Base-by-base conservation (phyloP, 495 filamentous ascomycete genomes). In the Aspergillus ellipticus region DNA sequence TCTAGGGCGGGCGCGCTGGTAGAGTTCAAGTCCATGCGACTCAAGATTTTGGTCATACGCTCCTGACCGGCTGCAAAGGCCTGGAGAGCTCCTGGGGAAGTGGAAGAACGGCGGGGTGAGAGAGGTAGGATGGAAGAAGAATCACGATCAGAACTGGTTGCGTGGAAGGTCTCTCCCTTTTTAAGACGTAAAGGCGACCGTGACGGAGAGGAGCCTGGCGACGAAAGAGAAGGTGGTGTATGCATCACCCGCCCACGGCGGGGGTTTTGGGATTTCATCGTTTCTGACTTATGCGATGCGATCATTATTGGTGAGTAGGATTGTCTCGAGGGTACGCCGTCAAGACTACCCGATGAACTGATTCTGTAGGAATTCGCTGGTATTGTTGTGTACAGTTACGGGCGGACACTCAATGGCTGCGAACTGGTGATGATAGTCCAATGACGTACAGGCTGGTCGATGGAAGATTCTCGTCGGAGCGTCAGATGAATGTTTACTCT, bases 101-200 rank as follows among this genome's bases (percentile, higher is more conserved):
- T 82, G 6, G 76, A 72, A 39, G 78, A 75, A 45, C 80, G 78
- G 51, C 72, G 73, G 55, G 79, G 79, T 51, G 82, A 64, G 29
- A 71, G 71, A 11, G 72, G 75, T 42, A 82, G 63, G 52, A 65
- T 67, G 35, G 79, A 26, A 10, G 78, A 60, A 6, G 74, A 76
- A 52, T 79, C 74, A 56, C 68, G 65, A 37, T 74, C 73, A 6
- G 78, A 67, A 5, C 67, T 74, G 13, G 78, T 70, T 6, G 77
- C 68, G 56, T 80, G 70, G 49, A 82, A 83, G 20, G 80, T 83
- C 47, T 79, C 73, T 59, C 76, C 75, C 65, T 80, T 82, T 56
- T 63, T 70, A 55, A 83, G 57, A 9, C 63, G 63, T 54, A 70
- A 66, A 45, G 65, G 66, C 49, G 65, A 56, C 7, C 31, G 57